Evolutionary conservation across 179 eudicot genomes (phyloP).

Genomic region (Carnegiea gigantea): DNA sequence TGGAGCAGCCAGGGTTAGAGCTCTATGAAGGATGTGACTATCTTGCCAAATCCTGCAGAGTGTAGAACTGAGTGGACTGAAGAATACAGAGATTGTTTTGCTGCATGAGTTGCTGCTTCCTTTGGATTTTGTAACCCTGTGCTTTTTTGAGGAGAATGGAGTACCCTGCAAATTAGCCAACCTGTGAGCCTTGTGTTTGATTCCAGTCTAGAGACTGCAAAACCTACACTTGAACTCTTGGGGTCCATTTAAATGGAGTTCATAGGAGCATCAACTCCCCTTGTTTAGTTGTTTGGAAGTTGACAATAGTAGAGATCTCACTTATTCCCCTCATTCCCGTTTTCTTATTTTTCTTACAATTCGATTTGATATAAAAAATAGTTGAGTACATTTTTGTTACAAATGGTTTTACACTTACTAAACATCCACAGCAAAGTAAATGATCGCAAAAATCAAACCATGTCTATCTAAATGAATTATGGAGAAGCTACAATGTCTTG

Average conservation of each 20-base stretch:
- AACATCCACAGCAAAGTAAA: too few relatives aligned
- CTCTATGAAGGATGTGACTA: constrained; percentile 72
- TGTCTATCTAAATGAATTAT: too few relatives aligned
- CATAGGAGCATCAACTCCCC: neutral
- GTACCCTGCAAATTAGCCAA: neutral
- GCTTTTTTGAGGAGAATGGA: neutral
- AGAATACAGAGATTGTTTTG: neutral
- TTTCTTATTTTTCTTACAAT: neutral
- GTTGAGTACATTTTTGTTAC: neutral
- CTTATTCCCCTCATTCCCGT: neutral
- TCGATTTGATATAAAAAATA: neutral
- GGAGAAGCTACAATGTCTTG: too few relatives aligned
- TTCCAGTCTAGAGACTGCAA: neutral
- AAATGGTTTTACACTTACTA: too few relatives aligned
- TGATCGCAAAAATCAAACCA: too few relatives aligned
- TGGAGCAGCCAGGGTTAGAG: constrained; percentile 65
- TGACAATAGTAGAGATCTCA: neutral
- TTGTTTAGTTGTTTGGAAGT: neutral
- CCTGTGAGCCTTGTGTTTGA: neutral
- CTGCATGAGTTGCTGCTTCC: neutral
- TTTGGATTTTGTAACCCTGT: too few relatives aligned
- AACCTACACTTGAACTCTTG: neutral
- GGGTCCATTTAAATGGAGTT: neutral
- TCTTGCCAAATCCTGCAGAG: constrained; percentile 54
- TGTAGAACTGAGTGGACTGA: constrained; percentile 26